Percentiles rank a stretch among this genome's conserved stretches.
phyloP scores from a whole-genome alignment of 2,329 filamentous ascomycete species.

The Stylonectria norvegica region DNA sequence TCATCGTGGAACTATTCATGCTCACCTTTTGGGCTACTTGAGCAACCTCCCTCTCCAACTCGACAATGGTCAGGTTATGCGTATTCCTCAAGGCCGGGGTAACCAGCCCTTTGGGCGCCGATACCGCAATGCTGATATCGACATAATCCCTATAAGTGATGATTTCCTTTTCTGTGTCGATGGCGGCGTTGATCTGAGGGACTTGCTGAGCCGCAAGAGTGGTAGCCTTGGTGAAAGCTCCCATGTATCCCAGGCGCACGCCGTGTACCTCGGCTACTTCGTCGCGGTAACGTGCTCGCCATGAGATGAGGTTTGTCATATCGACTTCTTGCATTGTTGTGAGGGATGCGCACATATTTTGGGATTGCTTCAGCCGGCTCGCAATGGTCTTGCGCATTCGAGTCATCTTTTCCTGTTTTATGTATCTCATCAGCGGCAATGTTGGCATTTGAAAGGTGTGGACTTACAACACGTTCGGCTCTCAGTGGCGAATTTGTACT shows the following conservation, averaged over 20 bases:
- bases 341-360: conserved; percentile 66
- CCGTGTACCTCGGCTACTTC: conserved; percentile 29
- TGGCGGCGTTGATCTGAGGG: conserved; percentile 65
- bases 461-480: conserved; percentile 22
- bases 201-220: conserved; percentile 65
- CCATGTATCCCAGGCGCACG: conserved; percentile 63
- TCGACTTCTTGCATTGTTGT: conserved; percentile 51
- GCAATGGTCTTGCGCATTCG: conserved; percentile 76
- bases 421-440: no score
- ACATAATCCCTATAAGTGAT: conserved; percentile 58
- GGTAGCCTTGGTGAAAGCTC: conserved; percentile 71
- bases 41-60: conserved; percentile 53
- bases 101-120: conserved; percentile 67
- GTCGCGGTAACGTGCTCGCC: conserved; percentile 62
- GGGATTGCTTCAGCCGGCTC: conserved; percentile 62
- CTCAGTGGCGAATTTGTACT: conserved; percentile 4
- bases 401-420: conserved; percentile 43
- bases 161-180: conserved; percentile 57
- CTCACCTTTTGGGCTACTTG: conserved; percentile 64
- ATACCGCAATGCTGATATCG: conserved; percentile 70
- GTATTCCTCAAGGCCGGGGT: conserved; percentile 73
- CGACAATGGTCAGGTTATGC: conserved; percentile 40
- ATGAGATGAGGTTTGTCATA: conserved; percentile 64
- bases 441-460: conserved; percentile 1
- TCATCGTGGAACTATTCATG: not conserved